Base-by-base conservation (phyloP, 1,284 basidiomycete genomes). In the Gomphus bonarii region DNA sequence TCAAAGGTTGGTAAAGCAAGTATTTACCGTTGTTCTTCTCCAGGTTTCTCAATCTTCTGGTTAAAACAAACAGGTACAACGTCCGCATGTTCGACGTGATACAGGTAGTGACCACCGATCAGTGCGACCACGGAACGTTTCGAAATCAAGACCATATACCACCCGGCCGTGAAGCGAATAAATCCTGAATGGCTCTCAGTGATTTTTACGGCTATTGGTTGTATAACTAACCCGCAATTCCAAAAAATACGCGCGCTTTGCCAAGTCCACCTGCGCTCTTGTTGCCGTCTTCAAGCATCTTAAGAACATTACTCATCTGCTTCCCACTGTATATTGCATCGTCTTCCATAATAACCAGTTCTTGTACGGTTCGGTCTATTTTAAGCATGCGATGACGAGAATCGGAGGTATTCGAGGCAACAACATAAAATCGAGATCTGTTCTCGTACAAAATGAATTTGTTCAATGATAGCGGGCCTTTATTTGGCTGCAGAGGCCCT, bases 251-350 rank as follows among this genome's bases (percentile, higher is more conserved):
- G 59, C 80, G 79, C 0, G 88, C 84, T 63, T 86, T 91, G 5
- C 89, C 91, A 59, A 98, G 72, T 1, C 95, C 94, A 8, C 95
- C 95, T 10, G 85, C 85, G 3, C 77, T 79, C 68, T 85, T 88
- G 70, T 97, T 97, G 18, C 94, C 94, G 65, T 97, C 94, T 60
- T 94, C 89, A 14, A 99, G 78, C 88, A 95, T 97, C 68, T 91
- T 90, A 61, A 98, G 76, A 71, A 98, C 83, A 38, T 85, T 83
- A 53, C 82, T 88, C 78, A 97, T 88, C 72, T 99, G 89, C 64
- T 84, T 85, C 12, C 86, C 84, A 46, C 83, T 90, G 69, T 99
- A 99, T 33, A 91, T 81, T 0, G 84, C 83, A 51, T 89, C 83
- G 69, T 97, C 95, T 64, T 97, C 91, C 11, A 89, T 78, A 3